Conservation (phyloP, 768 basidiomycete species). For the Auricularia cornea region DNA sequence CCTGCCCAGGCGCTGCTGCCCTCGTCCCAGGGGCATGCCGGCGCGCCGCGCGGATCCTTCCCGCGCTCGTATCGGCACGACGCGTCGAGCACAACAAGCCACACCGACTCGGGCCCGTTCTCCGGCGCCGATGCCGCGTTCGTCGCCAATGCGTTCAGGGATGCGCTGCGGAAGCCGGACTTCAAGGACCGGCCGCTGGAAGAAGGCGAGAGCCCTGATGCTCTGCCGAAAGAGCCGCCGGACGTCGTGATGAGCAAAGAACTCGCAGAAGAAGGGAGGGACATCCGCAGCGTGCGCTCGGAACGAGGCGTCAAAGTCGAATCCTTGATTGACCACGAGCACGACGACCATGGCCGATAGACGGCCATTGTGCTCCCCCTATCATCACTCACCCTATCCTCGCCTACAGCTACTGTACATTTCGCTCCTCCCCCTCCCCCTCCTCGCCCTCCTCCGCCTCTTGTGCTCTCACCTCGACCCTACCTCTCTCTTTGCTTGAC, state of each 20-base stretch:
- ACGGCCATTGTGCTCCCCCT: background rate
- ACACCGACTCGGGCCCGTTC: slow-evolving; percentile 54
- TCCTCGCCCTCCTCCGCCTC: background rate
- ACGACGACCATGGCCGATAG: background rate
- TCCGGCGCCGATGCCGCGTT: slow-evolving; percentile 82
- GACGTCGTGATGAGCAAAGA: slow-evolving; percentile 54
- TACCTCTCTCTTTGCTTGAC: background rate
- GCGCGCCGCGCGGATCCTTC: background rate
- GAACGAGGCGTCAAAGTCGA: slow-evolving; percentile 75
- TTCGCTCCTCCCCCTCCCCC: background rate
- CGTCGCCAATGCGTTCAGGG: slow-evolving; percentile 88
- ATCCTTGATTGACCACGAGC: slow-evolving; percentile 4
- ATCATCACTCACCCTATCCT: background rate
- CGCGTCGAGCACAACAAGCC: slow-evolving; percentile 1
- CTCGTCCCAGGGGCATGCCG: slow-evolving; percentile 18
- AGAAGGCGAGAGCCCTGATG: slow-evolving; percentile 59
- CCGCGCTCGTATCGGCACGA: slow-evolving; percentile 3
- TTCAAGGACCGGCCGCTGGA: slow-evolving; percentile 64
- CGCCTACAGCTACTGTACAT: background rate
- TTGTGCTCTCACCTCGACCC: background rate
- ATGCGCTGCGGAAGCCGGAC: slow-evolving; percentile 81
- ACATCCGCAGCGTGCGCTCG: slow-evolving; percentile 75
- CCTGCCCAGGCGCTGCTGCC: slow-evolving; percentile 34
- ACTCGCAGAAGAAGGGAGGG: slow-evolving; percentile 82
- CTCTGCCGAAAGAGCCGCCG: slow-evolving; percentile 17